Percentiles rank a stretch among this genome's conserved stretches.
Evolutionary conservation across 225 moss, liverwort and hornwort species (phyloP).

Genomic region (Ulota crispa): DNA sequence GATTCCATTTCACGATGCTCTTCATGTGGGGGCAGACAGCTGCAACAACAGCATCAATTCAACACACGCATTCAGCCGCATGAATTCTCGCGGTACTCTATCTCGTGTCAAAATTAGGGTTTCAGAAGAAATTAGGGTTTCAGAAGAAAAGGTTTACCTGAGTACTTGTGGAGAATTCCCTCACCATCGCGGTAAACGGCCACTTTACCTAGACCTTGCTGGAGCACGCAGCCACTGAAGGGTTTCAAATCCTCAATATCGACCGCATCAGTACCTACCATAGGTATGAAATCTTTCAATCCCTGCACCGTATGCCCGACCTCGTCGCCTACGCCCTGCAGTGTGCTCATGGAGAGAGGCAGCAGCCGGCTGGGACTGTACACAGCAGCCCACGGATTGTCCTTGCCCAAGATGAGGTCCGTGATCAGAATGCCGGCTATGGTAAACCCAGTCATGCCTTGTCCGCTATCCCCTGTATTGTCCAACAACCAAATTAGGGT

Average conservation of each 20-base stretch:
- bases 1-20: constrained; percentile 25
- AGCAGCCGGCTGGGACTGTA: constrained; percentile 28
- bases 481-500: background rate
- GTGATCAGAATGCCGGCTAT: constrained; percentile 48
- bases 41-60: background rate
- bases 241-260: constrained; percentile 48
- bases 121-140: background rate
- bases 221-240: constrained; percentile 45
- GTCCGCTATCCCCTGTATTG: constrained; percentile 39
- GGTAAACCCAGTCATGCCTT: constrained; percentile 48
- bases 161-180: constrained; percentile 39
- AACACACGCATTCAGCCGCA: background rate
- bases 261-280: constrained; percentile 23
- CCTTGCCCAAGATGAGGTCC: constrained; percentile 39
- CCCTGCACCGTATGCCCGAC: constrained; percentile 29
- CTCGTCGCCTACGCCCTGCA: constrained; percentile 21
- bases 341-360: constrained; percentile 10
- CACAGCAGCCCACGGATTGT: constrained; percentile 37
- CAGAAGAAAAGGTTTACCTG: background rate
- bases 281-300: constrained; percentile 28
- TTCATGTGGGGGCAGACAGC: constrained; percentile 25
- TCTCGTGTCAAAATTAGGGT: background rate
- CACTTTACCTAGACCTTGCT: constrained; percentile 36
- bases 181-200: constrained; percentile 40
- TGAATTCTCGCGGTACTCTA: background rate